Percentiles rank a stretch among this genome's conserved stretches.
Conservation (phyloP, 2,329 filamentous ascomycete species). For the Ophiocordyceps unilateralis region DNA sequence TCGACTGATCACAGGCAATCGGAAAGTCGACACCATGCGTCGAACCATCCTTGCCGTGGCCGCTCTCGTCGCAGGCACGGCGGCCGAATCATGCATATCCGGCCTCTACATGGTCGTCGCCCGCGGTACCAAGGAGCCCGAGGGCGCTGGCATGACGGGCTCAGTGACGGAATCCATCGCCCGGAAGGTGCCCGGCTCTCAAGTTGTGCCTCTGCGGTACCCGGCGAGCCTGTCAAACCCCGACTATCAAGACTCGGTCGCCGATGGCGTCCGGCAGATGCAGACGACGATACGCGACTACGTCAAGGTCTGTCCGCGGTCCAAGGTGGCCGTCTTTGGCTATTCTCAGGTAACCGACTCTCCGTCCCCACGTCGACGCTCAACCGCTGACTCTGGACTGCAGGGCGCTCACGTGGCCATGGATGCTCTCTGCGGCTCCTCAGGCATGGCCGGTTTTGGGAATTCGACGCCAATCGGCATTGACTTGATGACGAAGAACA, state of each 20-base stretch:
- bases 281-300: conserved; percentile 15
- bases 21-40: not conserved
- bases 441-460: conserved; percentile 10
- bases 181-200: conserved; percentile 15
- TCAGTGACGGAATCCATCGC: conserved; percentile 15
- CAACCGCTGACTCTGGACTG: not conserved
- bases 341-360: conserved; percentile 19
- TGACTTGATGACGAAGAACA: conserved; percentile 13
- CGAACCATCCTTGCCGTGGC: not conserved
- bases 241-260: conserved; percentile 17
- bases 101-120: conserved; percentile 23
- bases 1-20: not conserved
- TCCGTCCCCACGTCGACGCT: not conserved
- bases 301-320: conserved; percentile 16
- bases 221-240: conserved; percentile 17
- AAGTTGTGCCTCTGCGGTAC: conserved; percentile 18
- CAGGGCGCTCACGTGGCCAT: conserved; percentile 21
- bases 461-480: conserved; percentile 9
- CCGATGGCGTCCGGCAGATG: conserved; percentile 14
- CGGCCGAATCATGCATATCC: conserved; percentile 13
- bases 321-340: conserved; percentile 22
- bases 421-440: conserved; percentile 21
- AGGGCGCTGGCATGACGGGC: conserved; percentile 17
- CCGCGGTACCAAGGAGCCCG: conserved; percentile 18
- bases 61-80: conserved; percentile 7